A percentile compares a stretch with the other conserved stretches of the same genome.
These are phyloP conservation scores for Venustampulla echinocandica DNA, from an alignment of 495 filamentous ascomycete genomes.

Conservation along the genomic window DNA sequence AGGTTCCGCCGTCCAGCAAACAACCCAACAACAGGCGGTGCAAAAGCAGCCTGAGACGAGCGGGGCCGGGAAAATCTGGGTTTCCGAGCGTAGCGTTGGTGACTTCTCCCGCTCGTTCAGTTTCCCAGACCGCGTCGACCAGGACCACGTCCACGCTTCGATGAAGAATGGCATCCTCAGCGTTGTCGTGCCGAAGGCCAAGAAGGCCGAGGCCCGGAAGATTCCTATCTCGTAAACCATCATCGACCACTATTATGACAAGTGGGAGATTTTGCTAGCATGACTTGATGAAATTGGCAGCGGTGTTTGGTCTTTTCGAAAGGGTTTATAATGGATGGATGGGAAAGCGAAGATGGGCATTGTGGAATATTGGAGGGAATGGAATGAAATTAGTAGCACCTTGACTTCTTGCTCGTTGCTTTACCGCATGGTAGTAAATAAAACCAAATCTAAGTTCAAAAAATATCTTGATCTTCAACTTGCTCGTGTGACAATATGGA, in stretches of 20 bases:
- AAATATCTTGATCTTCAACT: no score
- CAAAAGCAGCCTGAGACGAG: no score
- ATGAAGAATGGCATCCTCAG: conserved; percentile 68
- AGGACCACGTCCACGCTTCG: conserved; percentile 65
- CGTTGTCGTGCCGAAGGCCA: conserved; percentile 64
- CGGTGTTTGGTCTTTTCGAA: not conserved
- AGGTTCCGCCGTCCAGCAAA: conserved; percentile 2
- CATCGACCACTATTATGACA: not conserved
- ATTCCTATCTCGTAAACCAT: conserved; percentile 20
- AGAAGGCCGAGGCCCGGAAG: conserved; percentile 17
- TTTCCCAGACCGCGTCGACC: conserved; percentile 67
- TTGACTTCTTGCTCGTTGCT: no score
- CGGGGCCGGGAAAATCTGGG: conserved; percentile 84
- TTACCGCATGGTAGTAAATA: no score
- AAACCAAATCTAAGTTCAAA: no score
- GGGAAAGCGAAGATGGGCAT: not conserved
- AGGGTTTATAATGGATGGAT: not conserved
- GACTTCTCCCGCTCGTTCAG: conserved; percentile 71
- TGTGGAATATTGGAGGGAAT: no score
- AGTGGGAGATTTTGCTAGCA: not conserved
- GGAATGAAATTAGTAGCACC: no score
- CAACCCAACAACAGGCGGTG: conserved; percentile 19
- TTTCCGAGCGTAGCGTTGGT: conserved; percentile 70
- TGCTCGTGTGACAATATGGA: no score
- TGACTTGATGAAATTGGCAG: no score